Evolutionary conservation across 352 stramenopile species (phyloP), one percentile per base, ranked within the genome.

Genomic region (Globisporangium nodosum): DNA sequence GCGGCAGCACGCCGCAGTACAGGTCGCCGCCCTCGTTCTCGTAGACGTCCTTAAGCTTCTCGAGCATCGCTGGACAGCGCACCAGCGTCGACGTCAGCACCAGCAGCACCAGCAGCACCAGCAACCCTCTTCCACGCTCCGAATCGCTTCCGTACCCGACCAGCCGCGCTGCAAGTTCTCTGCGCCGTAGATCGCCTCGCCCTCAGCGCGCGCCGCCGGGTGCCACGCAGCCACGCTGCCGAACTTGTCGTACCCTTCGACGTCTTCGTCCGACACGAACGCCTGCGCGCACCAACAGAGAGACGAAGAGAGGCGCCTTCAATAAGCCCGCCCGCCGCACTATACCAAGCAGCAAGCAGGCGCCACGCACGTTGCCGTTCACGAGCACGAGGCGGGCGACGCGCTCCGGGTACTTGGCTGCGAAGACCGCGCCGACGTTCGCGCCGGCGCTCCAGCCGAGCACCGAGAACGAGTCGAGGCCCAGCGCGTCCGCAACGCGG

Each of bases 371-470:
- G 58, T 94, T 94, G 59, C 82, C 82, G 39, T 89, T 89, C 52
- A 92, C 66, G 45, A 94, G 65, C 47, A 90, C 78, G 21, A 94
- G 78, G 4, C 85, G 78, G 18, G 78, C 69, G 30, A 94, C 71
- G 39, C 80, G 74, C 40, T 89, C 74, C 0, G 85, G 81, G 52
- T 85, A 75, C 58, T 73, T 86, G 46, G 80, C 77, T 3, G 85
- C 82, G 18, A 94, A 60, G 9, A 90, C 81, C 30, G 81, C 82
- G 45, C 71, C 73, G 16, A 84, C 73, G 62, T 92, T 94, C 47
- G 85, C 85, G 30, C 85, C 85, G 16, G 85, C 78, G 50, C 81
- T 88, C 71, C 78, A 90, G 27, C 82, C 85, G 33, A 94, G 46
- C 30, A 92, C 72, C 60, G 81, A 88, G 46, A 85, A 88, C 73